Evolutionary conservation across 257 asterid genomes (phyloP).

Genomic region (Hygrophila difformis): DNA sequence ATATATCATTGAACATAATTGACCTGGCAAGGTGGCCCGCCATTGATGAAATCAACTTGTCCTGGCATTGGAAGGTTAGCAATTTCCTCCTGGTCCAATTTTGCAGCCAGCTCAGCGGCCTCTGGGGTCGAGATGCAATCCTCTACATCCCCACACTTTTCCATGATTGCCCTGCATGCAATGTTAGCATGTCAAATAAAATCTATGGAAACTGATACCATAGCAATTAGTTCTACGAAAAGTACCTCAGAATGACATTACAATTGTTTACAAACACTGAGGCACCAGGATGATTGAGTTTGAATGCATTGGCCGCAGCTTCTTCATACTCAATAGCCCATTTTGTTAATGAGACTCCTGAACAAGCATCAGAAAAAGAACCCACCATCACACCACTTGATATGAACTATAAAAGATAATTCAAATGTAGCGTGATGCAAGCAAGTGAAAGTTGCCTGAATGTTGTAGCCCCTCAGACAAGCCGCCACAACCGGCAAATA

Average conservation of each 20-base stretch:
- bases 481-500: slow-evolving; percentile 99
- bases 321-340: slow-evolving; percentile 98
- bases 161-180: slow-evolving; percentile 85
- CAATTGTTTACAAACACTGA: slow-evolving; percentile 73
- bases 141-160: slow-evolving; percentile 76
- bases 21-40: slow-evolving; percentile 99
- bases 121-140: slow-evolving; percentile 88
- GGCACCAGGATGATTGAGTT: slow-evolving; percentile 77
- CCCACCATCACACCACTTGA: no score
- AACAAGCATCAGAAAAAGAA: no score
- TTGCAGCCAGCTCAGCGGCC: slow-evolving; percentile 73
- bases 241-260: slow-evolving; percentile 80
- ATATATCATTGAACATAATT: slow-evolving; percentile 15
- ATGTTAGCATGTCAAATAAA: no score
- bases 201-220: no score
- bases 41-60: slow-evolving; percentile 90
- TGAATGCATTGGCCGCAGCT: slow-evolving; percentile 91
- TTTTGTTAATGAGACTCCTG: slow-evolving; percentile 64
- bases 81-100: slow-evolving; percentile 44
- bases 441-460: slow-evolving; percentile 46
- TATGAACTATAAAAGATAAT: slow-evolving; percentile 11
- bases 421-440: slow-evolving; percentile 6
- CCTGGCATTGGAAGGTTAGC: slow-evolving; percentile 82
- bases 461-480: slow-evolving; percentile 75
- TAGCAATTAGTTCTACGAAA: no score